Base-by-base conservation (phyloP, 73 alveolate genomes). In the Paramecium bursaria region DNA sequence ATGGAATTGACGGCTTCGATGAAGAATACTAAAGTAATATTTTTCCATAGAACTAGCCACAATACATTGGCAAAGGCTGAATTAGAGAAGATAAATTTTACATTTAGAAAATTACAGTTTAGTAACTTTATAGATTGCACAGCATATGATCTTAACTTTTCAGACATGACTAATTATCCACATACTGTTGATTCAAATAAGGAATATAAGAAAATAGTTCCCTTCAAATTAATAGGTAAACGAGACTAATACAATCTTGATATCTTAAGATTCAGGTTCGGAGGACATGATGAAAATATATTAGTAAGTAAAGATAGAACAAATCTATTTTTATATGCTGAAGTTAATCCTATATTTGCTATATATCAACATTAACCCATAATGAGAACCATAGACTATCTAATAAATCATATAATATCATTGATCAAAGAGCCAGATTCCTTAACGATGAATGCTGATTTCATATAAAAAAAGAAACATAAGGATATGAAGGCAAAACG, bases 21-120 rank as follows among this genome's bases (percentile, higher is more conserved):
- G 1, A 55, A 52, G 15, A 35, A 29, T n/a, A 26, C 46, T 31
- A 48, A 54, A 11, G 48, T 79, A 2, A 79, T 53, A 53, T 31
- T 79, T 27, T 39, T 79, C 25, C 89, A 79, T 35, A 52, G 89
- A 35, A 79, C 89, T 23, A 42, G 74, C 54, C 89, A 79, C 46
- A 33, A 54, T 49, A 42, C 42, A 11, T 29, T 54, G 0, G 51
- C 46, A 21, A 52, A 25, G n/a, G 42, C 22, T 22, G 76, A 52
- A 53, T 19, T 39, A 31, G 53, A 31, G 14, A 51, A 79, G 3
- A 73, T 42, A 1, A 31, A 54, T 2, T 48, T 53, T 35, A 10
- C 42, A 9, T 79, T 79, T 53, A 79, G 21, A 22, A 79, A 54
- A 54, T 22, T 73, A 35, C 50, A 61, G 26, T 61, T 53, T 42